Base-by-base conservation (phyloP, 2,329 filamentous ascomycete genomes). In the Drechslerella coelobrocha region DNA sequence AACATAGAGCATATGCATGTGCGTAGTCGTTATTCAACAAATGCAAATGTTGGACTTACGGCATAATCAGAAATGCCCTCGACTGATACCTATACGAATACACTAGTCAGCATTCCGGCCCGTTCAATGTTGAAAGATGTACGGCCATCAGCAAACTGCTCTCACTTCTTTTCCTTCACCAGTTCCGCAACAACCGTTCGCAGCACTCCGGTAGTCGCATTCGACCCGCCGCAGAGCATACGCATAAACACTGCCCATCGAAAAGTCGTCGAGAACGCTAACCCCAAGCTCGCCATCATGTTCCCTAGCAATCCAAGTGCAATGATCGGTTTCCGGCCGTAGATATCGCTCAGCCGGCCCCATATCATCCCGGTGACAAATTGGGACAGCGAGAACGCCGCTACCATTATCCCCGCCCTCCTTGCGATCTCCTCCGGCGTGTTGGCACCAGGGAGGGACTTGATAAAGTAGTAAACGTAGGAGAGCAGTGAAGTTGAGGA, bases 401-500 rank as follows among this genome's bases (percentile, higher is more conserved):
- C 90, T 51, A 90, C 86, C 23, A 96, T 81, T 1, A 95, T 80
- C 39, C 91, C 91, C 0, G 89, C 89, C 77, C 94, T 91, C 19
- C 84, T 83, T 0, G 91, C 86, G 73, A 96, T 92, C 17, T 71
- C 39, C 24, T 71, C 39, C n/a, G 66, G 66, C 1, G 84, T 86
- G 1, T 83, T 83, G 59, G 87, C 84, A 1, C 84, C 80, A 19
- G 83, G 78, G 75, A 96, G 93, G 66, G 88, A 93, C 74, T 86
- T 87, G n/a, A 96, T 84, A 78, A 94, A 90, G 78, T 93, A 95
- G 79, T 91, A 95, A 82, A 95, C 87, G 79, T 95, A 95, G 1
- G 89, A 85, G 78, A 89, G 84, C 7, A 92, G 79, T 10, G 87
- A 90, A 0, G 89, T 92, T 76, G 94, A 89, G 0, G 90, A 89